These are phyloP conservation scores for Malassezia caprae DNA, from an alignment of 1,284 basidiomycete genomes.

Conservation along the genomic window DNA sequence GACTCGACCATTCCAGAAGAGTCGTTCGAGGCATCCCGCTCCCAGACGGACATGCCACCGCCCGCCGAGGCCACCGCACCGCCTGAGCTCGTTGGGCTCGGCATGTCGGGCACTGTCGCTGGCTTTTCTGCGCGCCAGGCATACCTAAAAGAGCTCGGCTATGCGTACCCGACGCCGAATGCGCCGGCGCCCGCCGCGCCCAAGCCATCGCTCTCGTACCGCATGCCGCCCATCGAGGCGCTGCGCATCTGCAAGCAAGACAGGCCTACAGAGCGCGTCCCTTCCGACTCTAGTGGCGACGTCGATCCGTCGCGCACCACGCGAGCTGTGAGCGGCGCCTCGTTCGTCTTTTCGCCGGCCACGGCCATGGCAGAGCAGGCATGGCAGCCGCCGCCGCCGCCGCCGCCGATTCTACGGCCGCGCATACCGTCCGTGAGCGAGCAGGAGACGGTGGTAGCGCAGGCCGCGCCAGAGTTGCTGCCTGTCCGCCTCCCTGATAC, in stretches of 20 bases:
- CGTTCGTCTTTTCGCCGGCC: slow-evolving; percentile 1
- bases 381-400: background rate
- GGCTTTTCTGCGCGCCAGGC: background rate
- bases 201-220: background rate
- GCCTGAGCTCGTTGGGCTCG: background rate
- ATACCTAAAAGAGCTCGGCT: slow-evolving; percentile 3
- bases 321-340: background rate
- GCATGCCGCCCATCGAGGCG: slow-evolving; percentile 1
- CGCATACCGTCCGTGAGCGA: background rate
- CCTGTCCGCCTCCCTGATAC: background rate
- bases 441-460: background rate
- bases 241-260: slow-evolving; percentile 3
- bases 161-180: background rate
- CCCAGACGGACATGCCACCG: background rate
- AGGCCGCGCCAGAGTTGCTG: background rate
- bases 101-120: background rate
- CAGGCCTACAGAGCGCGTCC: background rate
- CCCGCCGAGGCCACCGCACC: background rate
- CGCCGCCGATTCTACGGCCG: background rate
- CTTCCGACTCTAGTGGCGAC: background rate
- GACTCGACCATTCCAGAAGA: background rate
- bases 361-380: background rate
- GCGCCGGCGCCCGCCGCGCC: background rate
- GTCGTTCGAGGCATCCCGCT: background rate
- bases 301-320: background rate